Base-by-base conservation (phyloP, 345 rosid species). In the Salix arbutifolia region DNA sequence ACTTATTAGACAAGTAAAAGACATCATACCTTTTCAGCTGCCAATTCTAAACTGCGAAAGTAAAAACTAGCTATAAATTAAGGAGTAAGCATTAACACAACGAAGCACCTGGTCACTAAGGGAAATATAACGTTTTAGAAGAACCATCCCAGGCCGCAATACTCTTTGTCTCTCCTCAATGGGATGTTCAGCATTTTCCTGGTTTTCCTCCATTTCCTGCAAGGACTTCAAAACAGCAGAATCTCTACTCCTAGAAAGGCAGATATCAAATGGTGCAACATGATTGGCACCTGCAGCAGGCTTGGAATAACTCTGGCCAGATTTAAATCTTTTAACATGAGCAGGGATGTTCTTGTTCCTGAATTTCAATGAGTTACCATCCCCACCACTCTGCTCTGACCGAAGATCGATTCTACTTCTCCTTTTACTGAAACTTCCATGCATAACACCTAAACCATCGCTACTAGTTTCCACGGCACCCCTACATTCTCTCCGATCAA, bases 81-180 rank as follows among this genome's bases (percentile, higher is more conserved):
- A 64, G 25, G 21, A 65, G 18, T 13, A 35, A 35, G 5, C 1
- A 12, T 46, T 4, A 42, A 19, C 14, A 44, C 40, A 28, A 35
- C 66, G 62, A 31, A 48, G 31, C 67, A 85, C 89, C 90, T 90
- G 93, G n/a, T 79, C 77, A 18, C 37, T 13, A 50, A 66, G 76
- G 26, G 71, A 8, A 46, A 90, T 79, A 70, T 77, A 85, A 67
- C 74, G 69, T 80, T 85, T 88, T 35, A 88, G 78, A 68, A 90
- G 76, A 74, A 90, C 87, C 90, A 90, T 87, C 58, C 94, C 94
- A 70, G 88, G 86, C 75, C 89, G 81, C 67, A 87, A 70, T 5
- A 87, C 66, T 61, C 67, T 65, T 26, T 17, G 74, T 30, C 64
- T 64, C 52, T 46, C 53, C 26, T 58, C 70, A 31, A 42, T 52